Evolutionary conservation across 2,329 filamentous ascomycete genomes (phyloP).

Genomic region (Nemania sp.): DNA sequence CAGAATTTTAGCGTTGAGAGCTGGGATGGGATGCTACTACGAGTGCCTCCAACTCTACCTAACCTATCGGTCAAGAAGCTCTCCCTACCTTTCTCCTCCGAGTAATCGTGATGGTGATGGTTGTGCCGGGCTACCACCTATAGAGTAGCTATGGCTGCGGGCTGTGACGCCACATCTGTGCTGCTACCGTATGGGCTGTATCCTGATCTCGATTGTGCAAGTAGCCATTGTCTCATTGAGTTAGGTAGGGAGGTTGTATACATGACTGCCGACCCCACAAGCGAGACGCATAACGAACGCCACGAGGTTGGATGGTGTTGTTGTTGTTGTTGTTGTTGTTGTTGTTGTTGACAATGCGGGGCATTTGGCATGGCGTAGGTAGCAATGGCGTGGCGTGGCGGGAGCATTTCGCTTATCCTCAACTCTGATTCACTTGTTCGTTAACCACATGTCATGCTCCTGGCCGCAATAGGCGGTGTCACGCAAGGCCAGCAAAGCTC

Average conservation of each 20-base stretch:
- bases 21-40: too few relatives aligned
- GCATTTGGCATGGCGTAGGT: conserved; percentile 17
- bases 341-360: conserved; percentile 25
- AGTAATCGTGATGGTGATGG: background rate
- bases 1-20: background rate
- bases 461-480: conserved; percentile 1
- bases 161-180: conserved; percentile 9
- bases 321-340: too few relatives aligned
- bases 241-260: background rate
- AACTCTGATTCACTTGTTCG: background rate
- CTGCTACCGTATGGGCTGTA: background rate
- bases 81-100: background rate
- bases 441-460: conserved; percentile 1
- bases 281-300: conserved; percentile 13
- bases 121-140: background rate
- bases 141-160: background rate
- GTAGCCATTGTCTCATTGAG: conserved; percentile 3
- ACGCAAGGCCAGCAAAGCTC: conserved; percentile 1
- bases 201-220: conserved; percentile 17
- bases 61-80: background rate
- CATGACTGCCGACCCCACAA: conserved; percentile 8
- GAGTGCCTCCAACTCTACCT: background rate
- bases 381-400: conserved; percentile 1
- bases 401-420: background rate
- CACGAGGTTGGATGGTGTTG: conserved; percentile 9